Evolutionary conservation across 306 rosid genomes (phyloP).

Genomic region (Trifolium fragiferum): DNA sequence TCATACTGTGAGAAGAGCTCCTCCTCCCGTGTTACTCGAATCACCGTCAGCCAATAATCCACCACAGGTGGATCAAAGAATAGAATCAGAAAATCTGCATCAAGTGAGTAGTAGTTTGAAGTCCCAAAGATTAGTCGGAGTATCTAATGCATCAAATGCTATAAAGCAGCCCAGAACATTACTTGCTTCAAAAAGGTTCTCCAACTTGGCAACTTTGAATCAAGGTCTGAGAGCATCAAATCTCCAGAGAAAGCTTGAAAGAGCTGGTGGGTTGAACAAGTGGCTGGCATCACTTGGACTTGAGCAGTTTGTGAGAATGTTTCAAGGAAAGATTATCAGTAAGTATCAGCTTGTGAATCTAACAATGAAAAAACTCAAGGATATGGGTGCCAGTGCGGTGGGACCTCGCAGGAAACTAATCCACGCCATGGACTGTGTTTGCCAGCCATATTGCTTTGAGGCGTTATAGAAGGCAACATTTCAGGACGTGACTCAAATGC

Average conservation of each 20-base stretch:
- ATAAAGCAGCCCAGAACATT: constrained; percentile 53
- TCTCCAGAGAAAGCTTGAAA: constrained; percentile 78
- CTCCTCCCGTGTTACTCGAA: constrained; percentile 41
- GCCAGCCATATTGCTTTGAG: constrained; percentile 78
- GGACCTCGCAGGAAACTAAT: constrained; percentile 96
- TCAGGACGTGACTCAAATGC: constrained; percentile 20
- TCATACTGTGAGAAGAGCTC: constrained; percentile 40
- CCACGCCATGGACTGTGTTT: constrained; percentile 89
- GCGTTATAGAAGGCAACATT: constrained; percentile 35
- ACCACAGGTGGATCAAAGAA: constrained; percentile 41
- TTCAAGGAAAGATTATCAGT: constrained; percentile 62
- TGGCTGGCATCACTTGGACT: constrained; percentile 85
- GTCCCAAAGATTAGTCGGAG: constrained; percentile 49
- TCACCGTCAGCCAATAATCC: constrained; percentile 50
- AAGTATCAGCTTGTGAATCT: constrained; percentile 83
- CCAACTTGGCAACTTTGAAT: constrained; percentile 46
- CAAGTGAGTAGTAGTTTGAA: constrained; percentile 44
- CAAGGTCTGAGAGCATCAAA: constrained; percentile 75
- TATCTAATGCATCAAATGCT: constrained; percentile 50
- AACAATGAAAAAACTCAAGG: constrained; percentile 91
- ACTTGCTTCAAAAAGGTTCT: constrained; percentile 46
- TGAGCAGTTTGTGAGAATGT: constrained; percentile 75
- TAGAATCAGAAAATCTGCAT: constrained; percentile 44
- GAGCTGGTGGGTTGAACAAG: constrained; percentile 86
- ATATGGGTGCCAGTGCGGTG: constrained; percentile 95